Evolutionary conservation across 345 rosid genomes (phyloP).

Genomic region (Salix koriyanagi): DNA sequence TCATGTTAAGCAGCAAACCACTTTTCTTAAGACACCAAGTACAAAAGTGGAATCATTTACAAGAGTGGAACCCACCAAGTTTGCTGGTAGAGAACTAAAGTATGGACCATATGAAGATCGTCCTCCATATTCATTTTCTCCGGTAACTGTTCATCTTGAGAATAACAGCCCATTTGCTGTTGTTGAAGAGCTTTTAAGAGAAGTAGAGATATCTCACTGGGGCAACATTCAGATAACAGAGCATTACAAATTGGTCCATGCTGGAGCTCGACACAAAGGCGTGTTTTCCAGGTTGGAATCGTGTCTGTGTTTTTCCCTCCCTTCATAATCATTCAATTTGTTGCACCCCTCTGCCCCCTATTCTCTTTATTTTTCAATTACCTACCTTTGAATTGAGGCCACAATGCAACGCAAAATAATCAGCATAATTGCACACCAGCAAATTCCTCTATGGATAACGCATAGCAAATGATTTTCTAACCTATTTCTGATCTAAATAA

Average conservation of each 20-base stretch:
- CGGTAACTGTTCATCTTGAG: constrained; percentile 79
- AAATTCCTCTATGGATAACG: background rate
- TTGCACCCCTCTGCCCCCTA: background rate
- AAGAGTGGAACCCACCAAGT: constrained; percentile 70
- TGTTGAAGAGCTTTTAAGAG: constrained; percentile 94
- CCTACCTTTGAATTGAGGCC: background rate
- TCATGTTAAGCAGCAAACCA: constrained; percentile 68
- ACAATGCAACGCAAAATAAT: background rate
- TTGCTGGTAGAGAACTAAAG: constrained; percentile 66
- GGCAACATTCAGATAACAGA: constrained; percentile 92
- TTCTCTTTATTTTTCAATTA: background rate
- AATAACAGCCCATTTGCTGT: constrained; percentile 94
- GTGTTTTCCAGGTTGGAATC: constrained; percentile 79
- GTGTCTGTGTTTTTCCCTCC: background rate
- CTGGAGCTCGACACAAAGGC: constrained; percentile 95
- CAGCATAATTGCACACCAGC: background rate
- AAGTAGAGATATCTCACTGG: constrained; percentile 98
- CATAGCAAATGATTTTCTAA: background rate
- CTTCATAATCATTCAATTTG: background rate
- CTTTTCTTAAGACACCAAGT: constrained; percentile 78
- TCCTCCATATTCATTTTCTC: constrained; percentile 66
- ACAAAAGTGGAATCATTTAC: constrained; percentile 84
- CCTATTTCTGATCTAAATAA: background rate
- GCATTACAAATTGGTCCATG: constrained; percentile 75
- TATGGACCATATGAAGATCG: constrained; percentile 90